Evolutionary conservation across 495 filamentous ascomycete species (phyloP).

Genomic region (Neurospora hispaniola): DNA sequence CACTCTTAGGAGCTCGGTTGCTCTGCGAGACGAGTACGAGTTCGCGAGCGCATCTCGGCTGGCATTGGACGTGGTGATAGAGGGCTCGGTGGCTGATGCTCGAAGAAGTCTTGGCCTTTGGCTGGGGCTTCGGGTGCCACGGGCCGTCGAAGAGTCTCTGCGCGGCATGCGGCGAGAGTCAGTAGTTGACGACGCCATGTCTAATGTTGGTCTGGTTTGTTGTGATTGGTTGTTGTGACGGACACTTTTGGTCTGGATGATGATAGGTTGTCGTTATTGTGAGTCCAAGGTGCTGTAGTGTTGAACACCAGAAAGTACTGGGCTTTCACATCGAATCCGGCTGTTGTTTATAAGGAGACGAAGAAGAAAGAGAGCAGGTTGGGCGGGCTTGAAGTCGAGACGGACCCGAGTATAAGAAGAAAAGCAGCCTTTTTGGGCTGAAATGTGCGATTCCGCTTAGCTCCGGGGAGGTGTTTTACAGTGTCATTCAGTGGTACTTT

Average conservation of each 20-base stretch:
- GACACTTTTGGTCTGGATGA: background rate
- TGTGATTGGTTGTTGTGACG: background rate
- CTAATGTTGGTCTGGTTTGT: constrained; percentile 7
- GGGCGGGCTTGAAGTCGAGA: constrained; percentile 4
- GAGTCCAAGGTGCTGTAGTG: background rate
- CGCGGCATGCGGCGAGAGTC: constrained; percentile 21
- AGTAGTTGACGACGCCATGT: constrained; percentile 20
- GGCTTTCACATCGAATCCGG: background rate
- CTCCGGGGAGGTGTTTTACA: constrained; percentile 13
- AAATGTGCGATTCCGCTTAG: constrained; percentile 22
- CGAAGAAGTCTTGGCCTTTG: constrained; percentile 39
- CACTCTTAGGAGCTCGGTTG: constrained; percentile 42
- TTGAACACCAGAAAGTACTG: background rate
- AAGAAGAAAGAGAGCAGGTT: constrained; percentile 4
- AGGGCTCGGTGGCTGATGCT: constrained; percentile 41
- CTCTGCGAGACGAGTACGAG: constrained; percentile 33
- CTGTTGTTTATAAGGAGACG: constrained; percentile 1
- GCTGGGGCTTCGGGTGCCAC: constrained; percentile 15
- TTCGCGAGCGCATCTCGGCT: constrained; percentile 36
- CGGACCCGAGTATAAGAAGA: constrained; percentile 9
- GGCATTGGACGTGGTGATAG: constrained; percentile 44
- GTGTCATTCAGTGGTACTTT: constrained; percentile 23
- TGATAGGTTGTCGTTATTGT: background rate
- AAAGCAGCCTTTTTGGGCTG: constrained; percentile 25
- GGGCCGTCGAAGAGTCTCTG: constrained; percentile 23